Percentiles rank a stretch among this genome's conserved stretches.
These are phyloP conservation scores for Penicillium ucsense DNA, from an alignment of 495 filamentous ascomycete genomes.

Conservation along the genomic window DNA sequence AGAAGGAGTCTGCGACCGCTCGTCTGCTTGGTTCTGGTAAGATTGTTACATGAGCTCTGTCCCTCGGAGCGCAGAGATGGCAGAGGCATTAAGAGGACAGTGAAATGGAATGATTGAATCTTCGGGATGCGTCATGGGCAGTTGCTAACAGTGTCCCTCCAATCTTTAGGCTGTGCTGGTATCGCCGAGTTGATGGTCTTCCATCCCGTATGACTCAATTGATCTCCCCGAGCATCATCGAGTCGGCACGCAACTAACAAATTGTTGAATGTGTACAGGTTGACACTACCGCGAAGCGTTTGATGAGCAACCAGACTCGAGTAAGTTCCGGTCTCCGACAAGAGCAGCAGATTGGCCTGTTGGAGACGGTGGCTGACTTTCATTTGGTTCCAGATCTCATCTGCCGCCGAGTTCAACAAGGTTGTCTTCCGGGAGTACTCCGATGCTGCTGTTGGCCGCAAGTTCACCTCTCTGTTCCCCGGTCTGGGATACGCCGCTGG, in stretches of 20 bases:
- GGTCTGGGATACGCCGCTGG: slow-evolving; percentile 94
- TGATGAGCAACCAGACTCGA: slow-evolving; percentile 94
- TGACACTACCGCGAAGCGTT: slow-evolving; percentile 94
- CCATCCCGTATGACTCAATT: slow-evolving; percentile 63
- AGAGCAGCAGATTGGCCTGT: no score
- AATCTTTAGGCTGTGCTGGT: slow-evolving; percentile 68
- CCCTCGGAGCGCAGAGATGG: no score
- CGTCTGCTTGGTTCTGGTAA: slow-evolving; percentile 85
- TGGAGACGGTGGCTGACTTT: slow-evolving; percentile 3
- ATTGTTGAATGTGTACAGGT: slow-evolving; percentile 44
- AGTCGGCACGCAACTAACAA: slow-evolving; percentile 11
- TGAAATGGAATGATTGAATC: no score
- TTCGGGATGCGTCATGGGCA: slow-evolving; percentile 1
- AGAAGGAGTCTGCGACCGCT: slow-evolving; percentile 84
- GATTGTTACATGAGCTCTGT: slow-evolving; percentile 4
- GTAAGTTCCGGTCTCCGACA: slow-evolving; percentile 30
- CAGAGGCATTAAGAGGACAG: no score
- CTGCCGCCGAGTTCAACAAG: slow-evolving; percentile 56
- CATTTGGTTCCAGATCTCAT: slow-evolving; percentile 43
- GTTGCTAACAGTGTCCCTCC: slow-evolving; percentile 10
- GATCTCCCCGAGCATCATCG: not conserved
- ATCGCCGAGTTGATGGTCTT: slow-evolving; percentile 95
- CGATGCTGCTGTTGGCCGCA: slow-evolving; percentile 51
- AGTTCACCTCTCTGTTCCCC: slow-evolving; percentile 94
- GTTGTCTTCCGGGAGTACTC: slow-evolving; percentile 94